Evolutionary conservation across 75 land plant genomes (phyloP), one percentile per base, ranked within the genome.

Genomic region (Gnetum montanum): DNA sequence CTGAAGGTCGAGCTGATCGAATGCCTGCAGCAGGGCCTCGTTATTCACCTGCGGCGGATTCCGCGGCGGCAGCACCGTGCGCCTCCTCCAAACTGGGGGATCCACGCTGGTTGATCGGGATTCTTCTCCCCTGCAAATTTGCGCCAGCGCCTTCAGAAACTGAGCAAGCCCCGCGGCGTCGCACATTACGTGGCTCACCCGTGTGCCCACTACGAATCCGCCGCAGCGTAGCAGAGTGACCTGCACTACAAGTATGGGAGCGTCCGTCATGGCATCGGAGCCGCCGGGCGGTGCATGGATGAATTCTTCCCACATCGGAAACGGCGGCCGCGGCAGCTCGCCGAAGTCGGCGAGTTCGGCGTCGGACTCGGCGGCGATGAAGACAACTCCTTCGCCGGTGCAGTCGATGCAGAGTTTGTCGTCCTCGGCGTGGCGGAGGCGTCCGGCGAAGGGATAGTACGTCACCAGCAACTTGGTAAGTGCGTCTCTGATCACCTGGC

Each of bases 361-460:
- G 40, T 82, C 85, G 2, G 79, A 72, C 26, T 71, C 70, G 8
- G 86, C 88, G 49, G 66, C 88, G n/a, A 70, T 58, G 53, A 80
- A 84, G 66, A 79, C 1, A 26, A 76, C 74, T 0, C 88, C 88
- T 25, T 79, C 80, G 20, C 79, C 88, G 0, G 72, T 80, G 59
- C 84, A 84, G 0, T 84, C 74, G 31, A 84, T 70, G 0, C 31
- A 11, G 6, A 80, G 69, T 48, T 76, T 79, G 29, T 74, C 43
- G 22, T 28, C 63, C 15, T 66, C 46, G 0, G 26, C 66, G 27
- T 76, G 71, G 31, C 72, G 20, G 4, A 84, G 70, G 36, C 84
- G 46, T 1, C 80, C 84, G 3, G 88, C 80, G 25, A 80, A 67
- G 3, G 88, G 88, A 57, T 84, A 84, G 77, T 72, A 80, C 43